phyloP scores from a whole-genome alignment of 495 filamentous ascomycete species.

The Chaetomium cochliodes region DNA sequence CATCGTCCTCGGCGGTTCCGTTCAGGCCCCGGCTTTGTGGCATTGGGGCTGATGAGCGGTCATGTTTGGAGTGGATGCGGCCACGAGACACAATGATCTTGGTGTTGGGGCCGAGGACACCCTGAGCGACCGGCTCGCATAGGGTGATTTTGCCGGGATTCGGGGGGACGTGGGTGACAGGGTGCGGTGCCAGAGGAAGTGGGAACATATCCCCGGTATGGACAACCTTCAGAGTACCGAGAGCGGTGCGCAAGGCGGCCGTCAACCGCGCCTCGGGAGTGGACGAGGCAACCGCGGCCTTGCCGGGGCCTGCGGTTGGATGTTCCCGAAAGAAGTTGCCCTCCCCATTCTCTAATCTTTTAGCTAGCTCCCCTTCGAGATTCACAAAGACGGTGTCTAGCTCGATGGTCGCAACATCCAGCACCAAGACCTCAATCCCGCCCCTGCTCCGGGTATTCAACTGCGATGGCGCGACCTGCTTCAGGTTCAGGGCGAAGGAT shows the following conservation, averaged over 20 bases:
- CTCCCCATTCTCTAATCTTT: conserved; percentile 56
- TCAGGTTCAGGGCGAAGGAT: conserved; percentile 64
- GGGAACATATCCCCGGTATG: conserved; percentile 83
- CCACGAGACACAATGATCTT: conserved; percentile 66
- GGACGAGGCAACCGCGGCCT: conserved; percentile 38
- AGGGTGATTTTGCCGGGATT: conserved; percentile 79
- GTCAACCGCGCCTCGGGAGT: conserved; percentile 65
- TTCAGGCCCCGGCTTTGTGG: conserved; percentile 49
- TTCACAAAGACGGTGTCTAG: conserved; percentile 83
- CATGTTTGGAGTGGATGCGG: conserved; percentile 50
- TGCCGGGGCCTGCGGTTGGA: conserved; percentile 33
- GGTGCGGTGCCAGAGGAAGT: conserved; percentile 79
- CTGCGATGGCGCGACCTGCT: conserved; percentile 60
- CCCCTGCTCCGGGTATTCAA: conserved; percentile 57
- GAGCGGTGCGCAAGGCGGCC: conserved; percentile 71
- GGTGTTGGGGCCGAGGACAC: conserved; percentile 66
- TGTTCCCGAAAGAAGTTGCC: conserved; percentile 56
- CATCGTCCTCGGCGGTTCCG: conserved; percentile 63
- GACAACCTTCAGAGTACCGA: conserved; percentile 68
- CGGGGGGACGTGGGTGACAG: conserved; percentile 79
- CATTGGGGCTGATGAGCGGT: conserved; percentile 36
- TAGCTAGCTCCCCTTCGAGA: conserved; percentile 71
- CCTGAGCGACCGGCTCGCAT: conserved; percentile 78
- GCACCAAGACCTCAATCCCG: conserved; percentile 73
- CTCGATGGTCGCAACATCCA: conserved; percentile 75